Evolutionary conservation across 768 basidiomycete genomes (phyloP).

Genomic region (Leccinum rimulosum): DNA sequence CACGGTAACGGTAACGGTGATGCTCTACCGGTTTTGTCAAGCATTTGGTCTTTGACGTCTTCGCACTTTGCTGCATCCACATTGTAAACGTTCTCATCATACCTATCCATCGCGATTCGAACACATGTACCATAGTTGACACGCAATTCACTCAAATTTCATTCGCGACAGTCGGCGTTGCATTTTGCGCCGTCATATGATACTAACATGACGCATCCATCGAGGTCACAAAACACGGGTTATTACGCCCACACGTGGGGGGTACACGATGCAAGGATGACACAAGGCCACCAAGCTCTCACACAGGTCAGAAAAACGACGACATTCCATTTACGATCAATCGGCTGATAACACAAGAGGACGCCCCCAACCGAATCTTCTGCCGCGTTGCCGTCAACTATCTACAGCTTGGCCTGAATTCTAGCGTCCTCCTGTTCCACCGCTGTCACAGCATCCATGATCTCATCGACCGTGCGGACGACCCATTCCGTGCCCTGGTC

Average conservation of each 20-base stretch:
- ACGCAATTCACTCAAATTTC: conserved; percentile 25
- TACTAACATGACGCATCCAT: conserved; percentile 12
- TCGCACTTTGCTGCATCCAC: conserved; percentile 22
- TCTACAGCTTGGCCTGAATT: conserved; percentile 62
- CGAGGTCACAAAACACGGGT: conserved; percentile 28
- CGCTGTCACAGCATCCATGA: conserved; percentile 69
- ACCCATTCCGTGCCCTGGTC: conserved; percentile 92
- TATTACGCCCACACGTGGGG: conserved; percentile 32
- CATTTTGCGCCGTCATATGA: conserved; percentile 22
- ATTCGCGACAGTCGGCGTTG: conserved; percentile 21
- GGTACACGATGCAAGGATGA: conserved; percentile 33
- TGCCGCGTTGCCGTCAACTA: conserved; percentile 10
- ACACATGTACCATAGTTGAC: conserved; percentile 33
- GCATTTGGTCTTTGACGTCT: conserved; percentile 43
- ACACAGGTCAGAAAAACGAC: conserved; percentile 17
- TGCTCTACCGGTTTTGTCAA: conserved; percentile 79
- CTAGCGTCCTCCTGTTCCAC: conserved; percentile 37
- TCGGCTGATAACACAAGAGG: conserved; percentile 28
- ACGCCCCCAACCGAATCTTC: conserved; percentile 12
- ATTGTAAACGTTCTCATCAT: conserved; percentile 33
- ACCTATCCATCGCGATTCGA: conserved; percentile 27
- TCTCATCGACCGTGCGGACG: conserved; percentile 75
- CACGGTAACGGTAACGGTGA: conserved; percentile 77
- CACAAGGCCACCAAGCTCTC: conserved; percentile 19
- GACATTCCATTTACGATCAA: conserved; percentile 27